Conservation (phyloP, 2,329 filamentous ascomycete species). For the Botrytis porri region DNA sequence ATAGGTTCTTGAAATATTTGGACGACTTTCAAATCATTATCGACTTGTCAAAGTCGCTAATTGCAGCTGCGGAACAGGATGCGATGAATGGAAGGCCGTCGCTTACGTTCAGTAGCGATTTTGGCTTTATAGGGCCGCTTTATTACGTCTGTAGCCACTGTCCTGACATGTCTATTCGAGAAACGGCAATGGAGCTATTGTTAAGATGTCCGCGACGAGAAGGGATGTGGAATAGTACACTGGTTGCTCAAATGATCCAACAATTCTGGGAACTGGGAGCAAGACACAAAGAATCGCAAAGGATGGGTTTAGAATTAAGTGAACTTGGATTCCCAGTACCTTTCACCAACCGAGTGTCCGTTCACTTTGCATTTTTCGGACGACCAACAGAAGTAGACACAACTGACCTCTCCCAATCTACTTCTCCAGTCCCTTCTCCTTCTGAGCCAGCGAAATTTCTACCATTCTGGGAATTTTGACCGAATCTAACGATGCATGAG, state of each 20-base stretch:
- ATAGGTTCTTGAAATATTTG: not conserved
- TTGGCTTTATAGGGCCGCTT: not conserved
- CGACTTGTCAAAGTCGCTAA: not conserved
- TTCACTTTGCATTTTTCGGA: not conserved
- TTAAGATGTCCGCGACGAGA: not conserved
- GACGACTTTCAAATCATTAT: not conserved
- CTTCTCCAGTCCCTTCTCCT: fast-evolving
- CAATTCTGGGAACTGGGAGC: not conserved
- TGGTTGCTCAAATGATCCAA: not conserved
- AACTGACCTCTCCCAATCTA: not conserved
- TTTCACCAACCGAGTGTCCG: not conserved
- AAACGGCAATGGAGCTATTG: not conserved
- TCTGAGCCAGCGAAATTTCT: not conserved
- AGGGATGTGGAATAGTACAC: not conserved
- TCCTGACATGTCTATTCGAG: not conserved
- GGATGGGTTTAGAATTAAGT: not conserved
- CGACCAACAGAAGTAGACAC: not conserved
- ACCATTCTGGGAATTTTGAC: not conserved
- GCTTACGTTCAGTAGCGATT: not conserved
- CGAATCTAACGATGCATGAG: not conserved
- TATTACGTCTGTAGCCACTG: not conserved
- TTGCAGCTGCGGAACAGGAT: not conserved
- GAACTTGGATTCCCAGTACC: not conserved
- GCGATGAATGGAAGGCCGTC: not conserved
- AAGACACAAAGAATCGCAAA: not conserved